Percentiles rank a stretch among this genome's conserved stretches.
Conservation (phyloP, 2,329 filamentous ascomycete genomes). For the Boeremia exigua region DNA sequence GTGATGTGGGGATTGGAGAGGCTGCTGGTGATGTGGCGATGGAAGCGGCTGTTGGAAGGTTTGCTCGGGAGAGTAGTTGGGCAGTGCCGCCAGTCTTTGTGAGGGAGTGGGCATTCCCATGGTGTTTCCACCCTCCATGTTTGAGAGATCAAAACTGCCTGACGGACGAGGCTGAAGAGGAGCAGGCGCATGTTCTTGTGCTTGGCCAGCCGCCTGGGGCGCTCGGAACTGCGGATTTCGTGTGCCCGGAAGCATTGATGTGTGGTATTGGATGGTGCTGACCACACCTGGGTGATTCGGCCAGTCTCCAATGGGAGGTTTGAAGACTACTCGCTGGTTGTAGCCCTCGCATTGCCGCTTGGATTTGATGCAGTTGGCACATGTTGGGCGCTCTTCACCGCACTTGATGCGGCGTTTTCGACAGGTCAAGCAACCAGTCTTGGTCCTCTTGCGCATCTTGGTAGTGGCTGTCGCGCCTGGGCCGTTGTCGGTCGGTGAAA, state of each 20-base stretch:
- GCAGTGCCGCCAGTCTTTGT: conserved; percentile 22
- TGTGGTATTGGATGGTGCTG: conserved; percentile 47
- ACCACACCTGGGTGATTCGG: conserved; percentile 46
- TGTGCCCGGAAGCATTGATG: conserved; percentile 46
- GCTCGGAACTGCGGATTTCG: conserved; percentile 30
- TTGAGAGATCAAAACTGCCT: conserved; percentile 27
- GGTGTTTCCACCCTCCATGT: conserved; percentile 18
- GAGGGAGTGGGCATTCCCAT: conserved; percentile 18
- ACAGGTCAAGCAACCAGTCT: conserved; percentile 93
- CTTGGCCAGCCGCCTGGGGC: conserved; percentile 20
- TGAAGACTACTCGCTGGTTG: conserved; percentile 81
- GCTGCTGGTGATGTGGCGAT: conserved; percentile 42
- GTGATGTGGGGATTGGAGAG: conserved; percentile 16
- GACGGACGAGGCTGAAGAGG: conserved; percentile 39
- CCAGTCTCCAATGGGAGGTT: conserved; percentile 68
- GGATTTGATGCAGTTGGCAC: conserved; percentile 85
- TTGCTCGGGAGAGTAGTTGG: conserved; percentile 33
- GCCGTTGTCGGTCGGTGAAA: conserved; percentile 35
- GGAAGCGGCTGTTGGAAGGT: conserved; percentile 38
- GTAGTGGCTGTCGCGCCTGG: conserved; percentile 24
- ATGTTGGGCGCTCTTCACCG: conserved; percentile 84
- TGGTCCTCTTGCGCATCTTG: conserved; percentile 67
- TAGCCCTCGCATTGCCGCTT: conserved; percentile 86
- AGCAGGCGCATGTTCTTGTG: conserved; percentile 29
- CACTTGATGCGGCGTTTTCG: conserved; percentile 96